These are phyloP conservation scores for Fusarium sulawesiense DNA, from an alignment of 2,329 filamentous ascomycete species.

Conservation along the genomic window DNA sequence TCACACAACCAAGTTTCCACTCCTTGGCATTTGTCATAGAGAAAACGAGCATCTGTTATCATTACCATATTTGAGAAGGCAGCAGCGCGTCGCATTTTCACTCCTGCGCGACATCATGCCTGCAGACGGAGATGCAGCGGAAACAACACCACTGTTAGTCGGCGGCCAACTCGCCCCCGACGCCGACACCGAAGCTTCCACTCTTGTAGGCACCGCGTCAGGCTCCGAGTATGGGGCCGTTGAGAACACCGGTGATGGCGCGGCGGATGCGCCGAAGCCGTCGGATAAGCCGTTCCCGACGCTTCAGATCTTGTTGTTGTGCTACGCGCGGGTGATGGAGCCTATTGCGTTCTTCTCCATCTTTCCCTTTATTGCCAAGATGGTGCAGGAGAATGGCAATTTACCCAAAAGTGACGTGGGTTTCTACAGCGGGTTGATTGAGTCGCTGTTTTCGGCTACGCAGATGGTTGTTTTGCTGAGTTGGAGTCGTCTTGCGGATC, in stretches of 20 bases:
- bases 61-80: background rate
- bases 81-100: background rate
- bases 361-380: constrained; percentile 82
- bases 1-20: background rate
- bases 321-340: constrained; percentile 78
- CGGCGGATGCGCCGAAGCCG: background rate
- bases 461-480: constrained; percentile 82
- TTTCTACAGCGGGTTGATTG: constrained; percentile 82
- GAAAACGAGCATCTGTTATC: background rate
- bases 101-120: constrained; percentile 21
- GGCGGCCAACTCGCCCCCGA: constrained; percentile 31
- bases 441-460: constrained; percentile 77
- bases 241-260: constrained; percentile 6
- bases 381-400: constrained; percentile 75
- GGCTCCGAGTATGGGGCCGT: constrained; percentile 22
- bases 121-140: constrained; percentile 26
- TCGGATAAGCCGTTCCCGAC: constrained; percentile 51
- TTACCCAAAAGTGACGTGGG: constrained; percentile 75
- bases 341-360: constrained; percentile 87
- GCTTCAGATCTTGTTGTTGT: constrained; percentile 77
- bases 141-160: constrained; percentile 39
- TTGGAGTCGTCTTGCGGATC: constrained; percentile 74
- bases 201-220: constrained; percentile 39
- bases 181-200: constrained; percentile 43
- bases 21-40: constrained; percentile 8